Evolutionary conservation across 805 yeast genomes (phyloP).

Genomic region (Candida taoyuanica): DNA sequence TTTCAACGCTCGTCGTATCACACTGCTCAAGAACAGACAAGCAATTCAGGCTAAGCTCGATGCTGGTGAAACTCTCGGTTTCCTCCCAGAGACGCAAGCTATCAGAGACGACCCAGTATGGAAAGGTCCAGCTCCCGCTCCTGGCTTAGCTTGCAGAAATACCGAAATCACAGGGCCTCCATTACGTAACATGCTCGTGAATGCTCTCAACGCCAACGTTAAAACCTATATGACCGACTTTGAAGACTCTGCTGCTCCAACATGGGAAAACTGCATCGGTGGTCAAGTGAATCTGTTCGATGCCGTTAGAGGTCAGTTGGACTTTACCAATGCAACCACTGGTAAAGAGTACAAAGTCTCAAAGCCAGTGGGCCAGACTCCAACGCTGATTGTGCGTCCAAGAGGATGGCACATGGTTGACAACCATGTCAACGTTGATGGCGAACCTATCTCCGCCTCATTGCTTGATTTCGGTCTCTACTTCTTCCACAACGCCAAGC

Average conservation of each 20-base stretch:
- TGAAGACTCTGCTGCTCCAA: constrained; percentile 82
- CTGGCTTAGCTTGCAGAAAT: constrained; percentile 68
- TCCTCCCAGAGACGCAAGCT: constrained; percentile 57
- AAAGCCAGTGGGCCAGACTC: constrained; percentile 48
- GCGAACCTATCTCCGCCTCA: constrained; percentile 74
- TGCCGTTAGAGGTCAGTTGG: constrained; percentile 63
- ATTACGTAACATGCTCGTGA: constrained; percentile 70
- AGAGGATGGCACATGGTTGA: constrained; percentile 87
- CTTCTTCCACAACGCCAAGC: constrained; percentile 70
- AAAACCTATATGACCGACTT: constrained; percentile 84
- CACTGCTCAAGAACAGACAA: constrained; percentile 57
- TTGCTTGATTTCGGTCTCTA: constrained; percentile 75
- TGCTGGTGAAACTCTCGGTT: constrained; percentile 51
- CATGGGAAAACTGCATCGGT: constrained; percentile 74
- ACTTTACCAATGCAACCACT: constrained; percentile 34
- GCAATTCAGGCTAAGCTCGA: constrained; percentile 56
- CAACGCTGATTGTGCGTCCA: constrained; percentile 79
- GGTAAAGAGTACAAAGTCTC: constrained; percentile 25
- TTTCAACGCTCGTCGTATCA: constrained; percentile 56
- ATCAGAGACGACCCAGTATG: constrained; percentile 71
- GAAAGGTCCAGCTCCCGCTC: constrained; percentile 71
- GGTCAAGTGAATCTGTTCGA: constrained; percentile 78
- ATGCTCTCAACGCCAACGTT: constrained; percentile 73
- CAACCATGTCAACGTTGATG: constrained; percentile 64
- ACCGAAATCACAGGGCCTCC: constrained; percentile 87